Evolutionary conservation across 768 basidiomycete genomes (phyloP), one percentile per base, ranked within the genome.

Genomic region (Paxillus involutus): DNA sequence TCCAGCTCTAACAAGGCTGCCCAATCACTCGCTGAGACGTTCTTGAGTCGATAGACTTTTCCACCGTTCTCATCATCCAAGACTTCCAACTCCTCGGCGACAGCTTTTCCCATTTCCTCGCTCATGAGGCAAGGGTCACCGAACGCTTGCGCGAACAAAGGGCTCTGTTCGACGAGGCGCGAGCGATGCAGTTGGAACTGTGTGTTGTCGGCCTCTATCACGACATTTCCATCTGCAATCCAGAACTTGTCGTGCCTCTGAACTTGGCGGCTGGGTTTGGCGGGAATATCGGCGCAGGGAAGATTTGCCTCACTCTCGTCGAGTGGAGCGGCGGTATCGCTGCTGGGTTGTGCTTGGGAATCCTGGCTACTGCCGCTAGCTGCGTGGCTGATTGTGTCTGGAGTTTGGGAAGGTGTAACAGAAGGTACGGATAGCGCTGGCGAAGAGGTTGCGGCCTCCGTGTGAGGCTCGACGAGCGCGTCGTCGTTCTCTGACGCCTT

Each of bases 101-200:
- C 13, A 30, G 33, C 16, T 14, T 4, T 35, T 14, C 12, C 26
- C 8, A 12, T 12, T 26, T n/a, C 21, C 21, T 33, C 45, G 3
- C 3, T 26, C 7, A 13, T 40, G 35, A 24, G 21, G 49, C 63
- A 58, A 19, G 44, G n/a, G 9, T 35, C 47, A n/a, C 48, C 44
- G 37, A 71, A 65, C 12, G 63, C 44, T 0, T 60, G 53, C 2
- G 63, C 58, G 42, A 79, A 78, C 59, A 67, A 76, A 16, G 47
- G 55, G 2, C 72, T 72, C 10, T 71, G 55, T 36, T 49, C 58
- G 13, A 62, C 55, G 3, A 78, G 68, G 17, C 62, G 64, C 49
- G 70, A 71, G 11, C 69, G 61, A 14, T 74, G 71, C 17, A 78
- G 53, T n/a, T 63, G 63, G 58, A 76, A 76, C 36, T 69, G 61